phyloP scores from a whole-genome alignment of 2,329 filamentous ascomycete species.

The Neofusicoccum sp. region DNA sequence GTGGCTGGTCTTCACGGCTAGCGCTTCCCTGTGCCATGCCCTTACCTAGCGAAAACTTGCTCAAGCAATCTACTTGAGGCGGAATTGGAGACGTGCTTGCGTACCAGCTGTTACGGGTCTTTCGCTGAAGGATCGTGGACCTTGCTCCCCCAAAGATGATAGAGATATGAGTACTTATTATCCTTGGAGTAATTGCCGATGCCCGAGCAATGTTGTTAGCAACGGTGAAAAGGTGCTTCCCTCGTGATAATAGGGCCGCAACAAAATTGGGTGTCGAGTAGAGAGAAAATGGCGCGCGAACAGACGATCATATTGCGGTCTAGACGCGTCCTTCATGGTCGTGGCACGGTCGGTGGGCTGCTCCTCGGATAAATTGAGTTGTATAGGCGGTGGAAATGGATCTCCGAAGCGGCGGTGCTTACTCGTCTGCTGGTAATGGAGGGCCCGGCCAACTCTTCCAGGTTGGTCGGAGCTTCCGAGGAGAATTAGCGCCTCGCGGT shows the following conservation, averaged over 20 bases:
- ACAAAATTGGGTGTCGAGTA: background rate
- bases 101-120: no score
- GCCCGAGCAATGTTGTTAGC: background rate
- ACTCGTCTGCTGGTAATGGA: background rate
- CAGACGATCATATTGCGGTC: background rate
- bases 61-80: no score
- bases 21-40: background rate
- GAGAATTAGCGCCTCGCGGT: background rate
- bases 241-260: background rate
- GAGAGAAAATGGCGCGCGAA: conserved; percentile 1
- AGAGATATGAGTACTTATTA: background rate
- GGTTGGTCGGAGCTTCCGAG: background rate
- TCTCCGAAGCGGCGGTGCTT: background rate
- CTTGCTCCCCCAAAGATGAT: no score
- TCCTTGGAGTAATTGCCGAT: background rate
- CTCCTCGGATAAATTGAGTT: background rate
- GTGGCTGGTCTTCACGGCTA: no score
- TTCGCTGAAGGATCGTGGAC: no score
- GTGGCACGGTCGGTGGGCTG: background rate
- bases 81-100: no score
- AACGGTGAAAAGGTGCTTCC: background rate
- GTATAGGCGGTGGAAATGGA: background rate
- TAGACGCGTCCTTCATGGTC: background rate
- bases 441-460: background rate
- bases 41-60: background rate